These are phyloP conservation scores for Kandelia obovata DNA, from an alignment of 345 rosid genomes.

Conservation along the genomic window DNA sequence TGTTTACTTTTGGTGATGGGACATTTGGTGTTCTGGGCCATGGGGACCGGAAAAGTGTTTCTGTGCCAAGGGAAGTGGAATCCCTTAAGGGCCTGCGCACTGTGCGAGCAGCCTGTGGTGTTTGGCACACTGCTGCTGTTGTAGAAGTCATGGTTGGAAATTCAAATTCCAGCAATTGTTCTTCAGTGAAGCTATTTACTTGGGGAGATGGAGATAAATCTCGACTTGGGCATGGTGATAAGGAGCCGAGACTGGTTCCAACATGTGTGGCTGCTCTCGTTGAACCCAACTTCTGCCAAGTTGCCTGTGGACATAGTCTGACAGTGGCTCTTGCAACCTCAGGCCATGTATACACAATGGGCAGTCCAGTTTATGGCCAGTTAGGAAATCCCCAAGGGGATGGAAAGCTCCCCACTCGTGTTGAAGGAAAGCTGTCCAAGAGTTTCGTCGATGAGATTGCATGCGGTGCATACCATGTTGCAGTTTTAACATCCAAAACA, in stretches of 20 bases:
- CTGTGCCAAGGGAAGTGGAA: slow-evolving; percentile 72
- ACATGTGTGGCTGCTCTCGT: slow-evolving; percentile 96
- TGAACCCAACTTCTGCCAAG: slow-evolving; percentile 92
- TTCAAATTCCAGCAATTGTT: slow-evolving; percentile 88
- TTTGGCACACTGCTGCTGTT: slow-evolving; percentile 91
- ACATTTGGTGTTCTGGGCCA: slow-evolving; percentile 81
- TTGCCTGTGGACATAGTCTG: slow-evolving; percentile 90
- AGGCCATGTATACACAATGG: slow-evolving; percentile 92
- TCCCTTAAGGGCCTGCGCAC: slow-evolving; percentile 76
- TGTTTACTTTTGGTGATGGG: slow-evolving; percentile 80
- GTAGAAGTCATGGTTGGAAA: slow-evolving; percentile 95
- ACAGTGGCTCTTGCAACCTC: slow-evolving; percentile 85
- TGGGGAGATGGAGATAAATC: slow-evolving; percentile 99
- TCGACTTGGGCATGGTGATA: slow-evolving; percentile 97
- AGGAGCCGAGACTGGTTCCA: slow-evolving; percentile 86
- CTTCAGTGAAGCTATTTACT: slow-evolving; percentile 90
- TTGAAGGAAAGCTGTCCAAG: slow-evolving; percentile 86
- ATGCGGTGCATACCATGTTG: slow-evolving; percentile 97
- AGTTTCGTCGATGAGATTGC: slow-evolving; percentile 89
- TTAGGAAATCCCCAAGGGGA: slow-evolving; percentile 87
- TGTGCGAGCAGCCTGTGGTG: slow-evolving; percentile 76
- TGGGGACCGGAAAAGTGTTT: slow-evolving; percentile 59
- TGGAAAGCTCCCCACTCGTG: slow-evolving; percentile 76
- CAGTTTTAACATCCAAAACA: slow-evolving; percentile 80
- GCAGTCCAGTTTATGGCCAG: slow-evolving; percentile 96